A percentile compares a stretch with the other conserved stretches of the same genome.
Conservation (phyloP, 306 rosid species). For the Pyrus bretschneideri region DNA sequence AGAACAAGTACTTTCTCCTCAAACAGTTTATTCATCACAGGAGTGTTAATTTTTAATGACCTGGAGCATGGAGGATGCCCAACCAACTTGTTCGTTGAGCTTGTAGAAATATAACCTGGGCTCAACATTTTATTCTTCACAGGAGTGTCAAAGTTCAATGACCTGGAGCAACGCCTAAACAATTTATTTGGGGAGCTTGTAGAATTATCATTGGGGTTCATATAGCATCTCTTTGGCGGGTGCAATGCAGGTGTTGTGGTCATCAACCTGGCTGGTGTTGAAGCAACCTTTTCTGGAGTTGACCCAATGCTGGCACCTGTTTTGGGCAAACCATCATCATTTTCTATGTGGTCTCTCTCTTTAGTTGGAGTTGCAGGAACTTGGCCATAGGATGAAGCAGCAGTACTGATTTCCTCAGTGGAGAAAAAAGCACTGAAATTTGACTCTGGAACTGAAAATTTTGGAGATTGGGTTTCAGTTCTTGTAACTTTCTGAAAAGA, state of each 20-base stretch:
- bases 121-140: conserved; percentile 34
- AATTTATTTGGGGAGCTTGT: conserved; percentile 34
- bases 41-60: conserved; percentile 58
- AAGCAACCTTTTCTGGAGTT: conserved; percentile 46
- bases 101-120: conserved; percentile 29
- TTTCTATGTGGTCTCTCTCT: conserved; percentile 15
- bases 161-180: conserved; percentile 47
- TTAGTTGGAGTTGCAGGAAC: conserved; percentile 40
- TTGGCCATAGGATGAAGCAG: conserved; percentile 2
- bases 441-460: conserved; percentile 20
- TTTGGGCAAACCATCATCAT: conserved; percentile 18
- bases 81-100: conserved; percentile 37
- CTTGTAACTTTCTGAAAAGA: conserved; percentile 32
- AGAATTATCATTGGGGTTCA: conserved; percentile 45
- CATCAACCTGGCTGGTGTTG: conserved; percentile 58
- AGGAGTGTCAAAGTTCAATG: conserved; percentile 67
- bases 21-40: conserved; percentile 33
- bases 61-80: conserved; percentile 49
- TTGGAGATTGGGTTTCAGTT: conserved; percentile 11
- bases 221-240: conserved; percentile 44
- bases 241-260: conserved; percentile 47
- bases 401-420: conserved; percentile 13
- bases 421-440: conserved; percentile 3
- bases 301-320: conserved; percentile 17
- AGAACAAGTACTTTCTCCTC: conserved; percentile 18